phyloP scores from a whole-genome alignment of 1,284 basidiomycete species.

The Trichosporon sp. region DNA sequence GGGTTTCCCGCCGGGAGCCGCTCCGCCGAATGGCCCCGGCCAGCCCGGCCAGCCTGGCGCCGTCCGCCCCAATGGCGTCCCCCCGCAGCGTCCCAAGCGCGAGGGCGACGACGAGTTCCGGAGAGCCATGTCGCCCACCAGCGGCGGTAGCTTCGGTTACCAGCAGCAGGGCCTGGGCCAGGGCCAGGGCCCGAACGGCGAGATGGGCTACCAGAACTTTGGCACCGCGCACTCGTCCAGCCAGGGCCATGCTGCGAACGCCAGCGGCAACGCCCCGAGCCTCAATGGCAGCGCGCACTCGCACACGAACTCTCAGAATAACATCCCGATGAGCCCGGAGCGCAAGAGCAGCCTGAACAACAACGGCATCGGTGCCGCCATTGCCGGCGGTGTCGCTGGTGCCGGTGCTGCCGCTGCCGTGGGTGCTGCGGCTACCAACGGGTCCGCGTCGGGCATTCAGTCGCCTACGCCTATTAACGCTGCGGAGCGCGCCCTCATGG shows the following conservation, averaged over 20 bases:
- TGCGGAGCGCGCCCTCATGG: conserved; percentile 27
- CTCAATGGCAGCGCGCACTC: conserved; percentile 14
- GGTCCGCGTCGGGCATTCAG: conserved; percentile 14
- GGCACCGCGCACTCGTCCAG: neutral
- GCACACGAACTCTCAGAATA: conserved; percentile 4
- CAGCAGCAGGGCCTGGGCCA: neutral
- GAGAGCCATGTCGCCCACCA: conserved; percentile 54
- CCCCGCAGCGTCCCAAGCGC: conserved; percentile 65
- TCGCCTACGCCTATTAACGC: conserved; percentile 24
- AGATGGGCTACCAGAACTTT: conserved; percentile 15
- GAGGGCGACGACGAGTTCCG: conserved; percentile 66
- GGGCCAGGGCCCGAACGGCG: conserved; percentile 18
- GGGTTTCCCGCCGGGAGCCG: conserved; percentile 51
- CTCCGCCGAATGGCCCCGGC: conserved; percentile 67
- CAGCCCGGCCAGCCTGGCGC: conserved; percentile 55
- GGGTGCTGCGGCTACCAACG: conserved; percentile 1
- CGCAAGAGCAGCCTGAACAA: conserved; percentile 11
- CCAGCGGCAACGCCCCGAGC: conserved; percentile 30
- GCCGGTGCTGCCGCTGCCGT: conserved; percentile 15
- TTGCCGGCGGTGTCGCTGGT: neutral
- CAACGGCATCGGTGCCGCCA: neutral
- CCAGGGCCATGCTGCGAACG: conserved; percentile 19
- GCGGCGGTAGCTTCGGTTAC: conserved; percentile 52
- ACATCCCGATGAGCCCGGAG: conserved; percentile 17
- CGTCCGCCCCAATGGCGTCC: conserved; percentile 54